Base-by-base conservation (phyloP, 2,329 filamentous ascomycete genomes). In the Fusarium sambucinum region DNA sequence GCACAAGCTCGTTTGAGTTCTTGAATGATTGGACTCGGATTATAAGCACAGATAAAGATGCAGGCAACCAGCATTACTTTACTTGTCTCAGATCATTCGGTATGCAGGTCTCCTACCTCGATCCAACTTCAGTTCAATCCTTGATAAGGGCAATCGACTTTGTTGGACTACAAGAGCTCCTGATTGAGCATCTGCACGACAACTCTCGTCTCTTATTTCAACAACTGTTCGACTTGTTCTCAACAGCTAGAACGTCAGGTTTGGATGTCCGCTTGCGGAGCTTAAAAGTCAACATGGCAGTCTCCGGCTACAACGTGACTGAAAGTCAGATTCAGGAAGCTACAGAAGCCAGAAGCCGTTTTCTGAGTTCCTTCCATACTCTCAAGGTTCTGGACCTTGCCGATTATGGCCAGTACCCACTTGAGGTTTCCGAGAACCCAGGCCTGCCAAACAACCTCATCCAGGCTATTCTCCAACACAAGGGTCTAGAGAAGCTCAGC, bases 391-490 rank as follows among this genome's bases (percentile, higher is more conserved):
- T 53, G 0, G 13, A 45, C n/a, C n/a, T 53, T 2, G 9, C 5
- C 8, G 6, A 46, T 17, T 21, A 44, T 37, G 33, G 21, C 9
- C 41, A 19, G 21, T 13, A 53, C 17, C 17, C 9, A 19, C 21
- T 32, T 4, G 27, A 30, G 6, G 13, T 45, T 4, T 19, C 50
- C 8, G 13, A 32, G 46, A 65, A 32, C 53, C 66, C 25, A 30
- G 63, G 11, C 4, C 27, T 72, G 3, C 19, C 47, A 7, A 37
- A 57, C 7, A 23, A 12, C 1, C 25, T 72, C 13, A 8, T 69
- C 6, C 52, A 55, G 12, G 63, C 66, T 1, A 68, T 70, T 17
- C 30, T 68, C 13, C 52, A 48, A 21, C 68, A 72, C 9, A 21
- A 55, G 12, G 37, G 50, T 11, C 40, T 72, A 12, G 69, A 19